Evolutionary conservation across 495 filamentous ascomycete species (phyloP).

Genomic region (Talaromyces nanjingensis): DNA sequence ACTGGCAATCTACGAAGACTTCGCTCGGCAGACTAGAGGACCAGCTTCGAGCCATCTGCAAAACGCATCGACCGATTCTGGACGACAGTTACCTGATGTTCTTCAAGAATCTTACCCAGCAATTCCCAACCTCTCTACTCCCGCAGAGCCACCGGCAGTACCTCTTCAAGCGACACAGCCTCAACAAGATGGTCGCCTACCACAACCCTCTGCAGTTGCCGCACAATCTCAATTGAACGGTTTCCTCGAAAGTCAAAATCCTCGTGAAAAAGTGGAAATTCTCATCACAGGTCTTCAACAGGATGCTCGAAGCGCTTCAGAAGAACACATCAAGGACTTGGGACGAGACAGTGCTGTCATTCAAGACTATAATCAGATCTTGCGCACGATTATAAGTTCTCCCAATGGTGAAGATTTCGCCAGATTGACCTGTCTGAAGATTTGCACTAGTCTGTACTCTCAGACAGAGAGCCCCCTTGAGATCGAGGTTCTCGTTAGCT

Average conservation of each 20-base stretch:
- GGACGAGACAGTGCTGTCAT: slow-evolving; percentile 56
- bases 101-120: slow-evolving; percentile 78
- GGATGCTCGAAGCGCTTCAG: slow-evolving; percentile 54
- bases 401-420: slow-evolving; percentile 60
- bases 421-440: slow-evolving; percentile 57
- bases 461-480: slow-evolving; percentile 56
- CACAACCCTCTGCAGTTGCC: slow-evolving; percentile 36
- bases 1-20: slow-evolving; percentile 92
- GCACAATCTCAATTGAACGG: slow-evolving; percentile 55
- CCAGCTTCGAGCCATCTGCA: slow-evolving; percentile 45
- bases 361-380: slow-evolving; percentile 52
- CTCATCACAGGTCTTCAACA: slow-evolving; percentile 65
- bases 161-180: slow-evolving; percentile 61
- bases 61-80: slow-evolving; percentile 51
- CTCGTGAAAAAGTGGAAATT: slow-evolving; percentile 59
- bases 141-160: slow-evolving; percentile 72
- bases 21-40: slow-evolving; percentile 71
- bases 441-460: slow-evolving; percentile 62
- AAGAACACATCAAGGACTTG: slow-evolving; percentile 65
- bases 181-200: slow-evolving; percentile 50
- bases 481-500: slow-evolving; percentile 73
- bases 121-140: slow-evolving; percentile 69
- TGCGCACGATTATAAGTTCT: slow-evolving; percentile 42
- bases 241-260: slow-evolving; percentile 54
- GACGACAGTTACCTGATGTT: slow-evolving; percentile 61